Evolutionary conservation across 192 early-diverging fungal genomes (phyloP), one percentile per base, ranked within the genome.

Genomic region (Mortierella antarctica): DNA sequence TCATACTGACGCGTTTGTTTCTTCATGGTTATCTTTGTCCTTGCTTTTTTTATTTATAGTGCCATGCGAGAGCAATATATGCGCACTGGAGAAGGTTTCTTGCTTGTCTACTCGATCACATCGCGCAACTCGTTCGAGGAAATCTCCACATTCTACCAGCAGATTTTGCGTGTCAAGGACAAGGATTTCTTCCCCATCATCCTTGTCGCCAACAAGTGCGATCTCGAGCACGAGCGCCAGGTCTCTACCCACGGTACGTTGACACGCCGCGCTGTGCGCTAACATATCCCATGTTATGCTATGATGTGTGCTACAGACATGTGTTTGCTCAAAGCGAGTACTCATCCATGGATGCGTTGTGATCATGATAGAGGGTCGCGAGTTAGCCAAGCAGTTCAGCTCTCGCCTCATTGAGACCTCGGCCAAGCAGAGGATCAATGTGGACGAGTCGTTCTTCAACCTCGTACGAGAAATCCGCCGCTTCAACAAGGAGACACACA

Each of bases 21-120:
- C 60, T 23, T 45, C 48, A 60, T 62, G 56, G 50, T 75, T 59
- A 2, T 85, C 45, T 17, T 57, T 65, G 9, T 67, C 15, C 39
- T 47, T n/a, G n/a, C n/a, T 23, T 54, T 64, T 17, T 12, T 53
- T 44, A 5, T 70, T 11, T 66, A 51, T 84, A 91, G 89, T 72
- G 93, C 93, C 7, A 93, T 99, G 87, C 88, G 96, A 31, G 97
- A 99, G 83, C 96, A 99, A 84, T 99, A 96, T 89, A 98, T 98
- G 89, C 92, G 95, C 15, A 93, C 94, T 61, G 96, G 97, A 50
- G 96, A 99, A 83, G 97, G 95, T 13, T 99, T 99, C 74, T 75
- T 99, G 53, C 86, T 98, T 8, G 95, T 96, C 13, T 99, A 97
- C 85, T 93, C 91, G 62, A 97, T 98, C 72, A 96, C 94, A 59